Evolutionary conservation across 1,284 basidiomycete species (phyloP).

Genomic region (Paramarasmius palmivorus): DNA sequence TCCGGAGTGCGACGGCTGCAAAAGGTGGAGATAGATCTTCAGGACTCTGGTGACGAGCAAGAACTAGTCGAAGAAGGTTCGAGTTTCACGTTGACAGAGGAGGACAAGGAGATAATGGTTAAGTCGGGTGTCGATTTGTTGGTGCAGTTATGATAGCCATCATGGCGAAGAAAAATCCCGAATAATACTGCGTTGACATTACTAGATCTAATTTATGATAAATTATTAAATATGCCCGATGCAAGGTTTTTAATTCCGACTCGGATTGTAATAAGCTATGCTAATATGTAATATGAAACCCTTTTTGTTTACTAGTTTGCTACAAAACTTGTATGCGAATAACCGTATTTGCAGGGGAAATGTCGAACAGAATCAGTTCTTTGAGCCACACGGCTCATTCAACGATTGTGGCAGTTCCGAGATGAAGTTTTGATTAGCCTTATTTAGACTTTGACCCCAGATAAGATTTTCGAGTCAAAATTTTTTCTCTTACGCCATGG

Average conservation of each 20-base stretch:
- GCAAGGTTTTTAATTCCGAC: no score
- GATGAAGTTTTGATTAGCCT: not conserved
- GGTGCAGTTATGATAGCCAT: not conserved
- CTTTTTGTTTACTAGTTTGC: no score
- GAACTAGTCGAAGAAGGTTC: conserved; percentile 2
- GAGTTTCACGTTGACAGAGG: conserved; percentile 3
- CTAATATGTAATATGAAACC: no score
- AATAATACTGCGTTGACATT: not conserved
- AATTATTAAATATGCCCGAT: no score
- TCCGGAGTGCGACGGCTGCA: conserved; percentile 8
- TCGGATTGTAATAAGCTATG: no score
- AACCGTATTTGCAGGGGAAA: no score
- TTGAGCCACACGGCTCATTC: no score
- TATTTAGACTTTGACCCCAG: not conserved
- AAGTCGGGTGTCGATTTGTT: conserved; percentile 6
- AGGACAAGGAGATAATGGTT: not conserved
- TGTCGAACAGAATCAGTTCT: no score
- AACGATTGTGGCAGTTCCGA: not conserved
- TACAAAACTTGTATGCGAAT: no score
- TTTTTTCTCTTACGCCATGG: no score
- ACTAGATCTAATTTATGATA: not conserved
- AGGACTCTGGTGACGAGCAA: not conserved
- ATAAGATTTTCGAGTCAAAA: no score
- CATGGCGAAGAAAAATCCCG: no score
- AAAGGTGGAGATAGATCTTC: conserved; percentile 5